A percentile compares a stretch with the other conserved stretches of the same genome.
Conservation (phyloP, 2,329 filamentous ascomycete genomes). For the Colletotrichum sp. region DNA sequence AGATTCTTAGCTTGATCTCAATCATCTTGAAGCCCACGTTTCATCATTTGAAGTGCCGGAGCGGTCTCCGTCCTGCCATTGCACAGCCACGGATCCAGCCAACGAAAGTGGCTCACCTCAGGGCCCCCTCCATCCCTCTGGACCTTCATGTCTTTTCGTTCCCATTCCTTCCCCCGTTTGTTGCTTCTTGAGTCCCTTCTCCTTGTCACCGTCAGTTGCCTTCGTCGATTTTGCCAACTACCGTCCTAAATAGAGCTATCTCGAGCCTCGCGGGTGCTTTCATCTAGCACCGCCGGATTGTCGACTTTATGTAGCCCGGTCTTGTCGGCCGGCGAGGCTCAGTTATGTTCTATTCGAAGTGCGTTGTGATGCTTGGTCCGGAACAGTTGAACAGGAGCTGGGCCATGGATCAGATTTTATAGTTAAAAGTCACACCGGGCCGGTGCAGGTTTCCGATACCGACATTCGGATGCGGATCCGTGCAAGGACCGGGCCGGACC, state of each 20-base stretch:
- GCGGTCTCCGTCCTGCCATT: too few species aligned
- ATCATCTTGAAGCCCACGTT: fast-evolving
- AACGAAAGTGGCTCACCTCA: fast-evolving
- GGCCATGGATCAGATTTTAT: neutral
- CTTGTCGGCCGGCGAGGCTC: neutral
- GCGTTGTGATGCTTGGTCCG: neutral
- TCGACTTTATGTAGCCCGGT: neutral
- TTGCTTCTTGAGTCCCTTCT: neutral
- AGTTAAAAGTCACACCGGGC: neutral
- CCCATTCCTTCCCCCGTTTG: neutral
- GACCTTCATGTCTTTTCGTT: fast-evolving
- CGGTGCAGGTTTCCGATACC: neutral
- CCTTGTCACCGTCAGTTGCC: neutral
- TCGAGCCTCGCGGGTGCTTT: neutral
- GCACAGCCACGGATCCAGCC: fast-evolving
- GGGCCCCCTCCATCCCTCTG: fast-evolving
- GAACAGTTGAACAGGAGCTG: fast-evolving
- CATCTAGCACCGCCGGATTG: neutral
- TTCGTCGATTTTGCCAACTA: neutral
- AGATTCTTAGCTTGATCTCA: neutral
- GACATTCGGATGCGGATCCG: neutral
- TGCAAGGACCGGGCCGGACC: neutral
- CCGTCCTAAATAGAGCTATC: neutral
- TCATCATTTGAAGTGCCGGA: neutral
- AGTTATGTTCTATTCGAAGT: neutral